Base-by-base conservation (phyloP, 2,329 filamentous ascomycete species). In the Botrytis elliptica region DNA sequence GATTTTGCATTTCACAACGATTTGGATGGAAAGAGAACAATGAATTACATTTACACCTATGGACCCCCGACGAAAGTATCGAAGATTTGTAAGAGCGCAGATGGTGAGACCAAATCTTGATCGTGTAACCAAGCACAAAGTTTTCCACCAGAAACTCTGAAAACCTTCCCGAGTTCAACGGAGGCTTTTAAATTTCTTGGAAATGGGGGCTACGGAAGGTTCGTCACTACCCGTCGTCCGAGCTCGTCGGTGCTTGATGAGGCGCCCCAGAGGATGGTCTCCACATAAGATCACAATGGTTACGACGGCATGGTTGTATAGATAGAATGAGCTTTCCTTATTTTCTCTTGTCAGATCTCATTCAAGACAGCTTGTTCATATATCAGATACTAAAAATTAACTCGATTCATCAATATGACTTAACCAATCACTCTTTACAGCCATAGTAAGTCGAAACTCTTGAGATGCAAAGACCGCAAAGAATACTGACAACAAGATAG, bases 351-450 rank as follows among this genome's bases (percentile, higher is more conserved):
- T 29, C 22, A 33, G 29, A 33, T 44, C 18, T 18, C 14, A 18
- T n/a, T 20, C 33, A 10, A 18, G 4, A 25, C 7, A n/a, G 14
- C 25, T 29, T 20, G 22, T 33, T 42, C 6, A 16, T 3, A 57
- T 16, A 55, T 22, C n/a, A 42, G 4, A 40, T 52, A 42, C 9
- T 36, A 42, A 57, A 42, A 3, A 40, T 9, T 25, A 60, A 42
- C 16, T 7, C n/a, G 18, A 52, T 33, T 52, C 20, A 42, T 14
- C 20, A 72, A 44, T 4, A 72, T 60, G 63, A 57, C 22, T n/a
- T 6, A 60, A 46, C 70, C 70, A 38, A 66, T 68, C 20, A 59
- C 38, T 57, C 62, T 72, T 5, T 68, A 67, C 10, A 8, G 70
- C 46, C 49, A 57, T 14, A 10, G 44, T 52, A 52, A 29, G 25